Base-by-base conservation (phyloP, 2,329 filamentous ascomycete species). In the Leptographium radiaticola region DNA sequence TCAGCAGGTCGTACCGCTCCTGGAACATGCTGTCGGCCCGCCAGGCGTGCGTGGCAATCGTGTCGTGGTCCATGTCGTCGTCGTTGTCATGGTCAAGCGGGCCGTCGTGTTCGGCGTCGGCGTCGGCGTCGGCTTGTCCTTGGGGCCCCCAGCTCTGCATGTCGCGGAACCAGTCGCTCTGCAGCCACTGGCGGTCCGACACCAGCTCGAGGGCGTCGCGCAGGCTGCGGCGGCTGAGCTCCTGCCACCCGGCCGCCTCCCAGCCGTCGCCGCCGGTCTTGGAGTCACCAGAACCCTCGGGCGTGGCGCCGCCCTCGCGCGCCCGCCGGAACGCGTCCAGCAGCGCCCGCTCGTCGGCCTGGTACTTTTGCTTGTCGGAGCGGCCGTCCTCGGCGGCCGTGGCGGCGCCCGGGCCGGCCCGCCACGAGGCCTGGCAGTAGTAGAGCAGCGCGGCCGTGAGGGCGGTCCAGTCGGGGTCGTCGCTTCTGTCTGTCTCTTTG, bases 11-110 rank as follows among this genome's bases (percentile, higher is more conserved):
- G 61, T 86, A 83, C 48, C 77, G 76, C 58, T 84, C 81, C 65
- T 89, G 85, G 60, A 90, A 80, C 86, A 89, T 89, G 2, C 82
- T 86, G 58, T 81, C 79, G 10, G 74, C 70, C 54, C 74, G 66
- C 66, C 80, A 68, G 33, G 74, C 64, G 54, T 74, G 70, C 40
- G 69, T 63, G 13, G 55, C 53, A 16, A 66, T 52, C 13, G 16
- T 62, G 18, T 64, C 34, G 34, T 36, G n/a, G n/a, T n/a, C n/a
- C n/a, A n/a, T 36, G 20, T 64, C 61, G 5, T 62, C 64, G 16
- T 43, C 57, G 49, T 45, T 49, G 20, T 54, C 46, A 34, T 67
- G 67, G n/a, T 70, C 70, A n/a, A 63, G 65, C 1, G 63, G 65
- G 38, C 67, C 68, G 3, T 65, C 66, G 31, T 63, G 64, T 6